Evolutionary conservation across 1,139 yeast species (phyloP), one percentile per base, ranked within the genome.

Genomic region (Suhomyces guaymorum): DNA sequence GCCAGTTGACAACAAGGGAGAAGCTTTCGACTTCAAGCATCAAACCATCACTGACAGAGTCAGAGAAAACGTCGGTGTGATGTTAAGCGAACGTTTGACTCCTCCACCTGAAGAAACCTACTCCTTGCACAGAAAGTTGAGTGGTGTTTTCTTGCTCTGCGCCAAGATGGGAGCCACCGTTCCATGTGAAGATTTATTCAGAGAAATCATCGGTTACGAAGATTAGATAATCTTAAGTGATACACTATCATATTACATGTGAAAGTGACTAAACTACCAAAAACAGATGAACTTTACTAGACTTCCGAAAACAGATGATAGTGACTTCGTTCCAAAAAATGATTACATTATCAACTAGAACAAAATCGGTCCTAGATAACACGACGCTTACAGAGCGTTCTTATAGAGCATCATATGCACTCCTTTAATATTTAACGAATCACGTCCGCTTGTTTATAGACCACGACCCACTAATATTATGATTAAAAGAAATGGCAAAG

Each of bases 41-140:
- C 98, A 94, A 61, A 90, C 96, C 9, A 90, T 92, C 27, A 89
- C 97, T 6, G 96, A 88, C 48, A 76, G 98, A 49, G 96, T 90
- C 18, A 76, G 95, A 48, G 82, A 75, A 2, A 88, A 89, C 50
- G 86, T 92, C 48, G 80, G 89, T 3, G 67, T 89, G 33, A 90
- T 92, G 98, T 73, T 92, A 47, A 78, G 82, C 44, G 96, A 94
- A 60, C 78, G 99, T 48, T 70, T 92, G 43, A 79, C 96, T 4
- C 97, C 98, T 4, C 99, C 98, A 4, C 99, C 99, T 3, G 97
- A 92, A 57, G 98, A 92, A 59, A 92, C 98, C 0, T 92, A 92
- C 58, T 86, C 96, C 7, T 70, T 94, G 51, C 98, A 92, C 59
- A 75, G 99, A 52, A 92, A 94, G 54, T 79, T 92, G 55, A 85